Percentiles rank a stretch among this genome's conserved stretches.
Evolutionary conservation across 139 green algal genomes (phyloP).

Genomic region (Eudorina sp.): DNA sequence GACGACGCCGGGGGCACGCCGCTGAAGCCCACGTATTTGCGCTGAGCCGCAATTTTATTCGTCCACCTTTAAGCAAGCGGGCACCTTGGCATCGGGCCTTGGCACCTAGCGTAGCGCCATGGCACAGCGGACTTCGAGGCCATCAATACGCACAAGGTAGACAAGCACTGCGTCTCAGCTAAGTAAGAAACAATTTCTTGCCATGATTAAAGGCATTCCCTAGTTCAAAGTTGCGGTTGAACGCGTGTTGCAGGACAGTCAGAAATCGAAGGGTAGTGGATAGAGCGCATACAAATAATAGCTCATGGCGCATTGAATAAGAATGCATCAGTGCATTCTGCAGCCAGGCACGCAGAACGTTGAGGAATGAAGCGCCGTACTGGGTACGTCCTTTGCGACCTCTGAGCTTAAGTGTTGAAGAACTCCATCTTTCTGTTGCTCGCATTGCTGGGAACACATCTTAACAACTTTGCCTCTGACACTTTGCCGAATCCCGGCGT

Average conservation of each 20-base stretch:
- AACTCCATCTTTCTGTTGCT: background rate
- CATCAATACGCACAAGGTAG: background rate
- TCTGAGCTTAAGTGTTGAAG: background rate
- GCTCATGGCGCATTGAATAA: background rate
- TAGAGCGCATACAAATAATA: background rate
- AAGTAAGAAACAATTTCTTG: no score
- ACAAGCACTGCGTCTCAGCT: background rate
- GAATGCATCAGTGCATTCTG: background rate
- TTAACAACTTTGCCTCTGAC: no score
- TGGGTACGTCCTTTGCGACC: background rate
- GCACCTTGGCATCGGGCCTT: background rate
- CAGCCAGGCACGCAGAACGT: background rate
- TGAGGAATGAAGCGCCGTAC: background rate
- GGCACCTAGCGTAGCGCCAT: background rate
- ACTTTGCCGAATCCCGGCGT: slow-evolving; percentile 1
- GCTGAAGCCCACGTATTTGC: background rate
- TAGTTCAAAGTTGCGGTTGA: no score
- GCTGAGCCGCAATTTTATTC: background rate
- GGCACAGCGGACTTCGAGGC: no score
- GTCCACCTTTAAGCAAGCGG: background rate
- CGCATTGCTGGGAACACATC: no score
- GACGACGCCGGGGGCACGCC: background rate
- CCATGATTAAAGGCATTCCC: no score
- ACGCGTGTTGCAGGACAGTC: no score
- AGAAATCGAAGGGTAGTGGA: no score